phyloP scores from a whole-genome alignment of 257 asterid species.

The Fraxinus quadrangulata region DNA sequence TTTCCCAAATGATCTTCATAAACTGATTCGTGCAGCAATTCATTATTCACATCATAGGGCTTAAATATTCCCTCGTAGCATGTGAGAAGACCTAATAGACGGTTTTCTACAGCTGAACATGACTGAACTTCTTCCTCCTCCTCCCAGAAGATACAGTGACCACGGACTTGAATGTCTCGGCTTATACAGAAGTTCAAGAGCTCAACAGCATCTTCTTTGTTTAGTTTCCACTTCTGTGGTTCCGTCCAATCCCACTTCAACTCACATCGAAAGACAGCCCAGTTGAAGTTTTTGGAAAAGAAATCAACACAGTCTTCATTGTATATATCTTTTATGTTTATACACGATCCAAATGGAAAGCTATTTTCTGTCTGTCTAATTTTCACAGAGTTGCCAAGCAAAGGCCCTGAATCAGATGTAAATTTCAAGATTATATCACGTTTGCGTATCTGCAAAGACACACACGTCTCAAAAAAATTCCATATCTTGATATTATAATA shows the following conservation, averaged over 20 bases:
- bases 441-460: slow-evolving; percentile 64
- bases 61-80: slow-evolving; percentile 76
- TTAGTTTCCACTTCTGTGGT: slow-evolving; percentile 62
- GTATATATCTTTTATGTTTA: too few relatives aligned
- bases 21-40: slow-evolving; percentile 88
- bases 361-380: slow-evolving; percentile 68
- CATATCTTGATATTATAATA: background rate
- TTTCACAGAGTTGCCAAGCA: slow-evolving; percentile 51
- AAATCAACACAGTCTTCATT: too few relatives aligned
- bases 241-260: slow-evolving; percentile 80
- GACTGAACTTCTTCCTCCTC: slow-evolving; percentile 61
- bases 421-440: slow-evolving; percentile 36
- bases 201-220: slow-evolving; percentile 79
- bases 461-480: background rate
- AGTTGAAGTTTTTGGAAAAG: too few relatives aligned
- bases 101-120: slow-evolving; percentile 74
- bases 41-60: slow-evolving; percentile 88
- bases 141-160: slow-evolving; percentile 95
- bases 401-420: slow-evolving; percentile 50
- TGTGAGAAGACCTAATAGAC: slow-evolving; percentile 59
- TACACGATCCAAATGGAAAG: too few relatives aligned
- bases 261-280: slow-evolving; percentile 51
- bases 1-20: slow-evolving; percentile 75
- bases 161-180: slow-evolving; percentile 66
- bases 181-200: slow-evolving; percentile 52